Evolutionary conservation across 2,329 filamentous ascomycete species (phyloP), one percentile per base, ranked within the genome.

Genomic region (Penicillium sp.): DNA sequence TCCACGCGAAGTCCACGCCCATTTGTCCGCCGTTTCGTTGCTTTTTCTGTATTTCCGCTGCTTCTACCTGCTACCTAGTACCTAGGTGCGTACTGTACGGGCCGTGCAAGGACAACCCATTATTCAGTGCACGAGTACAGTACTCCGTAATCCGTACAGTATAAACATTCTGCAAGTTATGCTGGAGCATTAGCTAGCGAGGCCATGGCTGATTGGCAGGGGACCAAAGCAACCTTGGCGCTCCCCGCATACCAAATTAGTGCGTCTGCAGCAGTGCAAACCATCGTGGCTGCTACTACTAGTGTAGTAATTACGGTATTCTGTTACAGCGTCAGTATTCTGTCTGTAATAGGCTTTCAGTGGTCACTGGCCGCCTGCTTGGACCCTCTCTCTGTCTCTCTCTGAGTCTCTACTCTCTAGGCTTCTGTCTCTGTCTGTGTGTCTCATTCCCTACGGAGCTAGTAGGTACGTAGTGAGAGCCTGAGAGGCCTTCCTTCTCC

Each of bases 1-100:
- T 48, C 52, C 52, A 55, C 46, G 52, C 52, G 52, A 48, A 55
- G 51, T 47, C 51, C 51, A 53, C 35, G 51, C 21, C 47, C 45
- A 55, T 47, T 55, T 53, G 51, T 33, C 51, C 42, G 28, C 30
- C 20, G 14, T 24, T 23, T 38, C 43, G 20, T 47, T 55, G 46
- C 35, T 55, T 55, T 42, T 55, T 50, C 30, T n/a, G n/a, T n/a
- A n/a, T n/a, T n/a, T n/a, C n/a, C n/a, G n/a, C n/a, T n/a, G n/a
- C n/a, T n/a, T n/a, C n/a, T n/a, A n/a, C n/a, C n/a, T n/a, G n/a
- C n/a, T n/a, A n/a, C n/a, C n/a, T n/a, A n/a, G n/a, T n/a, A n/a
- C n/a, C n/a, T n/a, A n/a, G n/a, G n/a, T n/a, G n/a, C n/a, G n/a
- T n/a, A n/a, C n/a, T n/a, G n/a, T n/a, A n/a, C n/a, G n/a, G n/a